Base-by-base conservation (phyloP, 306 rosid genomes). In the Glycine tomentella region DNA sequence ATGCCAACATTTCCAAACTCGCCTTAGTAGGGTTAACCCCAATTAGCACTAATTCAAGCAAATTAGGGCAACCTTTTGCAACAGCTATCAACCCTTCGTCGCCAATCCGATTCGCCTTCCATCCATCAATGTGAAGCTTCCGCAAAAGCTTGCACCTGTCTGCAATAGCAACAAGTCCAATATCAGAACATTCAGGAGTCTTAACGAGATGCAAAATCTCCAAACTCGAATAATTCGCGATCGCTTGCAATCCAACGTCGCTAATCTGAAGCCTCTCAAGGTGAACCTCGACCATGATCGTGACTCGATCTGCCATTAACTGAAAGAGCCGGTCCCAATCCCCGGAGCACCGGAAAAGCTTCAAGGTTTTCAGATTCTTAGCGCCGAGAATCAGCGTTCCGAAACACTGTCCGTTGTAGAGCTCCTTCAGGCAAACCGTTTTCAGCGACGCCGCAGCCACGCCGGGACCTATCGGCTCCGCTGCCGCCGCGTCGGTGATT, bases 71-170 rank as follows among this genome's bases (percentile, higher is more conserved):
- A 46, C 82, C 81, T 79, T 85, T 93, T 1, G 99, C 97, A 70
- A 96, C 91, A 0, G 92, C 90, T 15, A 92, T 80, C 81, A 96
- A 89, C 20, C 99, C 98, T 25, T 87, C 95, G 36, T 96, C 99
- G 0, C 99, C 98, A 5, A 96, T 92, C 4, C 98, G 83, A 75
- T 96, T 96, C 0, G 98, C 91, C 76, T 93, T 96, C 97, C 97
- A 96, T 14, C 99, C 99, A 69, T 96, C 99, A 44, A 96, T 87
- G 80, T 96, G 97, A 57, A 96, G 98, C 91, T 96, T 96, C 86
- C 99, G 77, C 48, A 96, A 67, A 8, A 90, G 92, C 86, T 86
- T 93, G 73, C 99, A 96, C 7, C 97, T 81, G 9, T 93, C 98
- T 0, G 97, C 94, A 11, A 96, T 58, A 1, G 97, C 87, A 5